Evolutionary conservation across 1,284 basidiomycete species (phyloP).

Genomic region (Apiotrichum domesticum): DNA sequence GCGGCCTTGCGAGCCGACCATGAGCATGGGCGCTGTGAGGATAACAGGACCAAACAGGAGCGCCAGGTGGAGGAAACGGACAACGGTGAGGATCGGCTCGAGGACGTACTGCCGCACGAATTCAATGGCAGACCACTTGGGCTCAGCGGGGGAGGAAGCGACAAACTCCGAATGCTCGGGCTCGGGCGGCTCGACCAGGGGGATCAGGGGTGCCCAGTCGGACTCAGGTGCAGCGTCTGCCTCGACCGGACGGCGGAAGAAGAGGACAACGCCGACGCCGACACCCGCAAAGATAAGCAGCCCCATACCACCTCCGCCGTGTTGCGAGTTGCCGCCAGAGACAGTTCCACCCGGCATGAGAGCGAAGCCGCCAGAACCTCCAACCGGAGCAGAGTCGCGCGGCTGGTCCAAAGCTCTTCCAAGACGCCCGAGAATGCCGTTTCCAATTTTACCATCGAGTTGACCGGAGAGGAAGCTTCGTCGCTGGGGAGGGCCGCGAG

Average conservation of each 20-base stretch:
- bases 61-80: conserved; percentile 78
- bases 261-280: conserved; percentile 22
- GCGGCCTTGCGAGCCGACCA: conserved; percentile 59
- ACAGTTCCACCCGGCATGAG: conserved; percentile 1
- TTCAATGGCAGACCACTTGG: conserved; percentile 11
- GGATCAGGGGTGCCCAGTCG: conserved; percentile 11
- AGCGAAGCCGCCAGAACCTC: conserved; percentile 3
- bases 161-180: conserved; percentile 14
- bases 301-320: conserved; percentile 20
- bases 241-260: conserved; percentile 17
- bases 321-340: background rate
- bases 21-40: conserved; percentile 72
- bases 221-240: background rate
- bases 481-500: background rate
- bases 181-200: conserved; percentile 4
- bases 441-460: background rate
- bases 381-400: background rate
- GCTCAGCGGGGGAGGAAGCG: conserved; percentile 17
- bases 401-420: background rate
- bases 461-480: conserved; percentile 1
- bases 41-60: conserved; percentile 84
- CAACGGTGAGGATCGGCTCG: conserved; percentile 79
- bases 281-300: conserved; percentile 24
- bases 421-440: background rate
- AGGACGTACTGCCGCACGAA: conserved; percentile 53